A percentile compares a stretch with the other conserved stretches of the same genome.
Evolutionary conservation across 2,329 filamentous ascomycete genomes (phyloP).

Genomic region (Metarhizium humberi): DNA sequence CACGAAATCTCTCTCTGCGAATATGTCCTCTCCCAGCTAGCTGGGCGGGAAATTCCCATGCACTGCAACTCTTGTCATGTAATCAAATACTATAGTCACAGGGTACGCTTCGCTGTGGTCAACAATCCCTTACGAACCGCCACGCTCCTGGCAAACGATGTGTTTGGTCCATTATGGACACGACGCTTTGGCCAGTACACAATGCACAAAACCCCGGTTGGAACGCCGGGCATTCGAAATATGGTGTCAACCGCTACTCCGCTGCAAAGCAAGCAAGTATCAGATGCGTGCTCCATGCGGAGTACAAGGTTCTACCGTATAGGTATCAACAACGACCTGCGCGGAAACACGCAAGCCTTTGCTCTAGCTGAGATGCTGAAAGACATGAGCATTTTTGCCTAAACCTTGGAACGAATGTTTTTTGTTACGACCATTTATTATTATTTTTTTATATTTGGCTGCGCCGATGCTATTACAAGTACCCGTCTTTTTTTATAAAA

Average conservation of each 20-base stretch:
- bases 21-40: not conserved
- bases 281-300: not conserved
- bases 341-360: not conserved
- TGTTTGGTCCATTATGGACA: not conserved
- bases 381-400: not conserved
- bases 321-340: not conserved
- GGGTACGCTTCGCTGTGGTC: not conserved
- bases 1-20: not conserved
- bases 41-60: not conserved
- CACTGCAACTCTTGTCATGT: not conserved
- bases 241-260: not conserved
- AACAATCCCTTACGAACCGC: not conserved
- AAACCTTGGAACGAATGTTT: constrained; percentile 3
- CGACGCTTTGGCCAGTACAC: not conserved
- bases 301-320: not conserved
- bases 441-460: not conserved
- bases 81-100: not conserved
- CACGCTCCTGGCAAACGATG: not conserved
- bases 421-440: constrained; percentile 1
- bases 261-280: not conserved
- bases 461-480: constrained; percentile 3
- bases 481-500: constrained; percentile 5
- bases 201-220: not conserved
- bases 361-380: constrained; percentile 3
- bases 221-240: not conserved